Conservation (phyloP, 768 basidiomycete species). For the Serendipita vermifera region DNA sequence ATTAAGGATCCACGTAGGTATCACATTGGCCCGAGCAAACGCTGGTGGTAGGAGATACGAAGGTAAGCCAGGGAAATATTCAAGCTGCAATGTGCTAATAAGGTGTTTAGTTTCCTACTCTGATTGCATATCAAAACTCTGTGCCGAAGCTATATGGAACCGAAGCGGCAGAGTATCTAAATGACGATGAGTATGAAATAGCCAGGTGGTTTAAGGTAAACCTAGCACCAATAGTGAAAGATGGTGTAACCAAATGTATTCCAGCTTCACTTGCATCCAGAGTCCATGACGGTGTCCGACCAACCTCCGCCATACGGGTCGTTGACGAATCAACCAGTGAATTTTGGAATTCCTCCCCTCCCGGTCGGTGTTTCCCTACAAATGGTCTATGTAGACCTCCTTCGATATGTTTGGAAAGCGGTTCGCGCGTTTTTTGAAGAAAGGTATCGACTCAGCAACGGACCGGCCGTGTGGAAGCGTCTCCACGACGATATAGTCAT, state of each 20-base stretch:
- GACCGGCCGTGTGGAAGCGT: conserved; percentile 3
- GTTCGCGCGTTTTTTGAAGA: not conserved
- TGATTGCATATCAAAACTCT: not conserved
- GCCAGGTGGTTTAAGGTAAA: conserved; percentile 1
- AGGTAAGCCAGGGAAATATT: not conserved
- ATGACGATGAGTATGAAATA: not conserved
- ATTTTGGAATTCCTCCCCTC: not conserved
- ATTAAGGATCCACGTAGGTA: not conserved
- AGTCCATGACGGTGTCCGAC: conserved; percentile 2
- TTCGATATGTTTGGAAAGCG: not conserved
- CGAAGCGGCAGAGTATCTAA: not conserved
- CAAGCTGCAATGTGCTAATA: not conserved
- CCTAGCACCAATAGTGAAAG: not conserved
- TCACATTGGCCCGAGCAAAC: conserved; percentile 9
- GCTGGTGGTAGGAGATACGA: conserved; percentile 1
- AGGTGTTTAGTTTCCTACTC: not conserved
- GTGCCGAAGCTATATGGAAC: not conserved
- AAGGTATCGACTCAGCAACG: not conserved
- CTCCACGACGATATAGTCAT: not conserved
- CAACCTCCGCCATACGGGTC: not conserved
- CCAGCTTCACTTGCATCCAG: conserved; percentile 10
- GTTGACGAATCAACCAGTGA: not conserved
- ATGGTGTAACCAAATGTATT: not conserved
- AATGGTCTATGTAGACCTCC: not conserved
- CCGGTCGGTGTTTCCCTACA: not conserved